Conservation (phyloP, 2,329 filamentous ascomycete species). For the Trichoderma polysporum region DNA sequence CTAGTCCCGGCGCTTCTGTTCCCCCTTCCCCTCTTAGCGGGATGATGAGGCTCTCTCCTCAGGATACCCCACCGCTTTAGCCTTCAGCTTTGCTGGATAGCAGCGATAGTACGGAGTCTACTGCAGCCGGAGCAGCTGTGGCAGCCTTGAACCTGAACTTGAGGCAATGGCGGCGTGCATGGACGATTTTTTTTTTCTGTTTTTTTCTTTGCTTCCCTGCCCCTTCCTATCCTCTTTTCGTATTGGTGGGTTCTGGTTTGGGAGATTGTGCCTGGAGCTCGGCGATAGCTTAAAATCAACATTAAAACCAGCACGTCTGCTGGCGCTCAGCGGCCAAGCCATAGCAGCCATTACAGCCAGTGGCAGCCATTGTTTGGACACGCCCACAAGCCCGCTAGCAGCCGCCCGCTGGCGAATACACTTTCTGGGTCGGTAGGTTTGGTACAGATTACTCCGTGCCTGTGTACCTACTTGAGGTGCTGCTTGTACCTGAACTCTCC, state of each 20-base stretch:
- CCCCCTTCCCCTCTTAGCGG: constrained; percentile 8
- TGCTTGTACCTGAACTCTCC: neutral
- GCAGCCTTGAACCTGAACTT: constrained; percentile 5
- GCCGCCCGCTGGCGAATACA: neutral
- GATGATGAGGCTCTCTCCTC: constrained; percentile 17
- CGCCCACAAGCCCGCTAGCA: neutral
- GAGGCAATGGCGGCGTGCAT: constrained; percentile 10
- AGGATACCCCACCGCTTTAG: constrained; percentile 9
- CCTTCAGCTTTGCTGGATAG: constrained; percentile 8
- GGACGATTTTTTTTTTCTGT: neutral
- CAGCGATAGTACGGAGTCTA: neutral
- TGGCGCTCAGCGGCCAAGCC: too few species aligned
- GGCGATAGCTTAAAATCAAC: constrained; percentile 1
- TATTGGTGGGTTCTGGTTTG: neutral
- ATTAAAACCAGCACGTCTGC: constrained; percentile 1
- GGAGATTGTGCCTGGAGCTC: neutral
- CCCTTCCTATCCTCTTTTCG: neutral
- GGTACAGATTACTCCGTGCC: neutral
- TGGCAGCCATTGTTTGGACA: neutral
- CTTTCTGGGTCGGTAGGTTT: neutral
- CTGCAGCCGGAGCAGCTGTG: neutral
- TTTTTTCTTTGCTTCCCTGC: neutral
- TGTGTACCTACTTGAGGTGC: too few species aligned
- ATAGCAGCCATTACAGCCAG: neutral
- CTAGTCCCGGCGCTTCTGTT: constrained; percentile 12